Evolutionary conservation across 306 rosid species (phyloP), one percentile per base, ranked within the genome.

Genomic region (Begonia peltatifolia): DNA sequence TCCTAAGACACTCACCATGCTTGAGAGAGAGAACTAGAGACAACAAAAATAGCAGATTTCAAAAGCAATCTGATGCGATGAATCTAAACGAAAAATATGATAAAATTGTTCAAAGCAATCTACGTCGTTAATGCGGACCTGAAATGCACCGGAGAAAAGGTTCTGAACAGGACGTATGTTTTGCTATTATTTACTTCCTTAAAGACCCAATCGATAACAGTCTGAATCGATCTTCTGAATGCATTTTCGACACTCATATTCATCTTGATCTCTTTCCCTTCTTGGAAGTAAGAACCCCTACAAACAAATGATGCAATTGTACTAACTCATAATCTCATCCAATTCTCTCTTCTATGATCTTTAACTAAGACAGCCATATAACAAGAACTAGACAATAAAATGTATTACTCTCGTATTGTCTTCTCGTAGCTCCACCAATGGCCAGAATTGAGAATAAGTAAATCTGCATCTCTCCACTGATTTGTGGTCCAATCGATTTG

Each of bases 241-340:
- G 93, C 96, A 53, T 74, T 69, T 59, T 68, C 71, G 5, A 71
- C 52, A 51, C 73, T 79, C 96, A 88, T 79, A 58, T 80, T 79
- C 90, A 77, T 81, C 76, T 61, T 63, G 67, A 88, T 80, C 68
- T 84, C 72, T 53, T 74, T 36, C 43, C 82, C 87, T 55, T 74
- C 59, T 71, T 88, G 95, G 71, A 81, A 88, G 76, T 81, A 88
- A 71, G 94, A 81, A 50, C 86, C 95, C 72, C 96, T 88, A 59
- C 51, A 59, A 71, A 66, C 42, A 50, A 62, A 56, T n/a, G 14
- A 16, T 9, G 6, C 12, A 53, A 53, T 25, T 9, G 11, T 11
- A 6, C 11, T 44, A 44, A 3, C 13, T 11, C 48, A 44, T 6
- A 44, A 44, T 44, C 14, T 44, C 38, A 30, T 30, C 38, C 38